Conservation (phyloP, 805 yeast genomes). For the Yamadazyma sp. region DNA sequence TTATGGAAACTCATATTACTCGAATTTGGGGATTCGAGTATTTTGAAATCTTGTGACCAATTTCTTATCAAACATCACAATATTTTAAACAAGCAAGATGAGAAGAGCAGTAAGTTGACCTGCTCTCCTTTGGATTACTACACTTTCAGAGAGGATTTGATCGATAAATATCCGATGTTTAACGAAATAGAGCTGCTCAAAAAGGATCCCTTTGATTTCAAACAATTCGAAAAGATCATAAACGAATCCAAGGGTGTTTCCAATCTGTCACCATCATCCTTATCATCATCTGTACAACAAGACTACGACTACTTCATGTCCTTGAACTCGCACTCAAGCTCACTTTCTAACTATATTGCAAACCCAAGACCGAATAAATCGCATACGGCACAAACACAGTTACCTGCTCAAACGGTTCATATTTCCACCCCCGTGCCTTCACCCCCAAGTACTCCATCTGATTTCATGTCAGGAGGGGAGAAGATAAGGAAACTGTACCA, state of each 20-base stretch:
- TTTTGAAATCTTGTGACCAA: conserved; percentile 44
- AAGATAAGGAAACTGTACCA: conserved; percentile 58
- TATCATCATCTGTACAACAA: conserved; percentile 23
- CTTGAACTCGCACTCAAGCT: conserved; percentile 45
- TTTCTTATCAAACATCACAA: conserved; percentile 46
- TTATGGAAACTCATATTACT: conserved; percentile 54
- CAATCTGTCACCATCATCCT: not conserved
- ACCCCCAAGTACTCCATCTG: conserved; percentile 55
- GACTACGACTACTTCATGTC: conserved; percentile 36
- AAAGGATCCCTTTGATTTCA: conserved; percentile 15
- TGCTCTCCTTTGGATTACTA: conserved; percentile 87
- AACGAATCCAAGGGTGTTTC: conserved; percentile 19
- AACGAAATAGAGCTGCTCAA: conserved; percentile 44
- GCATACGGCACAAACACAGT: conserved; percentile 42
- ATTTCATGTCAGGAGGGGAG: conserved; percentile 47
- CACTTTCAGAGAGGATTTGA: conserved; percentile 71
- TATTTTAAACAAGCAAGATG: conserved; percentile 23
- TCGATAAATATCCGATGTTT: conserved; percentile 74
- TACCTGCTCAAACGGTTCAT: conserved; percentile 59
- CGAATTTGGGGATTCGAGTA: conserved; percentile 59
- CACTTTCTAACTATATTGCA: conserved; percentile 59
- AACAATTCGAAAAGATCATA: conserved; percentile 27
- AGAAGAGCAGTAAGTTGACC: conserved; percentile 27
- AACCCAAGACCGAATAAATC: conserved; percentile 53
- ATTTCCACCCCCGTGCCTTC: conserved; percentile 90